Base-by-base conservation (phyloP, 768 basidiomycete genomes). In the Rhodosporidiobolus sp. region DNA sequence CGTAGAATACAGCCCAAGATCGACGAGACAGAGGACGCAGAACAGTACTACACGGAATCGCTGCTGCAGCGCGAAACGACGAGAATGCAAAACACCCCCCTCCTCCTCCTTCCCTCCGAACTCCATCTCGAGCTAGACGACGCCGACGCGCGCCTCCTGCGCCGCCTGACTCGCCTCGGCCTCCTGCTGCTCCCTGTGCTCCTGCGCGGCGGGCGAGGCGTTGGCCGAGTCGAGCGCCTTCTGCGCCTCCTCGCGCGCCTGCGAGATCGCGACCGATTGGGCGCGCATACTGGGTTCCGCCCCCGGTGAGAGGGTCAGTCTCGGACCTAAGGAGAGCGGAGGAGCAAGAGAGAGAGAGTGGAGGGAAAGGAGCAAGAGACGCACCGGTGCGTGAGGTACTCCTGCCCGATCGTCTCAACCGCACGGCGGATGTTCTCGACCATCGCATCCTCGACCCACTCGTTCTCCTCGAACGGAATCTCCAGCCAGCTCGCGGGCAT, bases 371-470 rank as follows among this genome's bases (percentile, higher is more conserved):
- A 30, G 30, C 30, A 28, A 48, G 11, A 28, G 10, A 28, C 63
- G 52, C 43, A 64, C 63, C 63, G 61, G 49, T 63, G 54, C 26
- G 57, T 52, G 57, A 76, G 64, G 67, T 76, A 76, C 53, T 72
- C 74, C 53, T 76, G 67, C 4, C 70, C 74, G 22, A 97, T 83
- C 26, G 94, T 87, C 82, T 97, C 94, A 38, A 95, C 87, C 14
- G 89, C 91, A 22, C 92, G 84, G 67, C 91, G 84, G 69, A 99
- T 82, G 0, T 87, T 86, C 78, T 97, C 95, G 8, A 94, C 94
- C 72, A 97, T 86, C 50, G 90, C 81, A 79, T 99, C 94, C 81
- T 99, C 96, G 20, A 98, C 94, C 96, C 96, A 95, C 55, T 83
- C 83, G 80, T 92, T 90, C 74, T 88, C 85, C 78, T 96, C 94